A percentile compares a stretch with the other conserved stretches of the same genome.
phyloP scores from a whole-genome alignment of 2,329 filamentous ascomycete species.

The Apiospora hydei region DNA sequence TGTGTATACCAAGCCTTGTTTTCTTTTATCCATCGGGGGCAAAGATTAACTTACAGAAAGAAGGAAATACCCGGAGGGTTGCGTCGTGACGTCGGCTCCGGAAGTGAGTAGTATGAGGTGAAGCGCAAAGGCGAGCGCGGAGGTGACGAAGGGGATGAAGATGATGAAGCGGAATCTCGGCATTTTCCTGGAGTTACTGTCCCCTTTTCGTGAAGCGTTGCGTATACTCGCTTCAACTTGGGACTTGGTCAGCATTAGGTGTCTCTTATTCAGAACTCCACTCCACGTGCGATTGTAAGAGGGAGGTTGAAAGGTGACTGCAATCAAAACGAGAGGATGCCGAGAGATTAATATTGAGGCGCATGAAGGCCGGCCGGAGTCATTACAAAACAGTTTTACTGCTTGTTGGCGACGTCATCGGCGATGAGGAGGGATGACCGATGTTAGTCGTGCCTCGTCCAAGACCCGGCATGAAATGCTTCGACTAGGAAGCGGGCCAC shows the following conservation, averaged over 20 bases:
- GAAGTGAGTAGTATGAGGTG: neutral
- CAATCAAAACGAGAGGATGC: neutral
- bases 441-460: neutral
- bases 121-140: neutral
- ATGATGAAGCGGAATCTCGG: constrained; percentile 14
- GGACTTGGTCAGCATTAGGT: neutral
- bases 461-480: neutral
- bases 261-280: neutral
- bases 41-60: neutral
- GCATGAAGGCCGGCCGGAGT: neutral
- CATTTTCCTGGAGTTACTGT: neutral
- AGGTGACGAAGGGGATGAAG: constrained; percentile 8
- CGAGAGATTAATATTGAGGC: neutral
- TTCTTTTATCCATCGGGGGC: neutral
- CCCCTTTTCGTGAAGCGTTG: neutral
- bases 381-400: neutral
- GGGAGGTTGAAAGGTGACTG: neutral
- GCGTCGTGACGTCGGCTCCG: neutral
- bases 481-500: neutral
- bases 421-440: neutral
- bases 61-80: neutral
- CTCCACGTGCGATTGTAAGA: neutral
- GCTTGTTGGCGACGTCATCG: neutral
- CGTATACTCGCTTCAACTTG: neutral
- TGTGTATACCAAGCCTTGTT: neutral